A percentile compares a stretch with the other conserved stretches of the same genome.
These are phyloP conservation scores for Vitis riparia DNA, from an alignment of 164 flowering plant genomes.

Conservation along the genomic window DNA sequence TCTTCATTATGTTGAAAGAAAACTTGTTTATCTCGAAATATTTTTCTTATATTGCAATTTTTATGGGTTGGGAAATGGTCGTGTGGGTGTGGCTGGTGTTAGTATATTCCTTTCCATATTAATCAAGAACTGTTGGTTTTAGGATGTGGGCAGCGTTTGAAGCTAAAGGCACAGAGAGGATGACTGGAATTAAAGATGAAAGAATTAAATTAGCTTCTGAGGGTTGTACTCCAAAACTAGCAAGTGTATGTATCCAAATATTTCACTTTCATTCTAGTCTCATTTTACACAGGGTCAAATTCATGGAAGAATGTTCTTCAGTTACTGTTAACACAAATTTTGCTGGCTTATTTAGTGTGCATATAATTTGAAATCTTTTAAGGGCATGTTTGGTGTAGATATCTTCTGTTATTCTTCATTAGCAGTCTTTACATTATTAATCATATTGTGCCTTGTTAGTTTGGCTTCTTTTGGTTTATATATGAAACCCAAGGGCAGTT, in stretches of 20 bases:
- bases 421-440: background rate
- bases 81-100: background rate
- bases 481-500: too few species aligned
- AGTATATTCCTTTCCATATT: slow-evolving; percentile 3
- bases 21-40: background rate
- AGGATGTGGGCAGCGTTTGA: slow-evolving; percentile 57
- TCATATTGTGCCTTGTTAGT: background rate
- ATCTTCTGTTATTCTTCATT: background rate
- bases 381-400: background rate
- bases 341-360: background rate
- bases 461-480: background rate
- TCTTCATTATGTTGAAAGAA: background rate
- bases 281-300: background rate
- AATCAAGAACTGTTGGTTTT: slow-evolving; percentile 5
- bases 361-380: too few species aligned
- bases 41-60: background rate
- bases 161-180: slow-evolving; percentile 13
- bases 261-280: background rate
- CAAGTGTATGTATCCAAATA: slow-evolving; percentile 17
- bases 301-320: background rate
- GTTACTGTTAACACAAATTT: background rate
- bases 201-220: slow-evolving; percentile 20
- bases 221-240: slow-evolving; percentile 31
- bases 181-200: slow-evolving; percentile 15
- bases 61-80: background rate